phyloP scores from a whole-genome alignment of 2,329 filamentous ascomycete species.

The Tolypocladium tropicale region DNA sequence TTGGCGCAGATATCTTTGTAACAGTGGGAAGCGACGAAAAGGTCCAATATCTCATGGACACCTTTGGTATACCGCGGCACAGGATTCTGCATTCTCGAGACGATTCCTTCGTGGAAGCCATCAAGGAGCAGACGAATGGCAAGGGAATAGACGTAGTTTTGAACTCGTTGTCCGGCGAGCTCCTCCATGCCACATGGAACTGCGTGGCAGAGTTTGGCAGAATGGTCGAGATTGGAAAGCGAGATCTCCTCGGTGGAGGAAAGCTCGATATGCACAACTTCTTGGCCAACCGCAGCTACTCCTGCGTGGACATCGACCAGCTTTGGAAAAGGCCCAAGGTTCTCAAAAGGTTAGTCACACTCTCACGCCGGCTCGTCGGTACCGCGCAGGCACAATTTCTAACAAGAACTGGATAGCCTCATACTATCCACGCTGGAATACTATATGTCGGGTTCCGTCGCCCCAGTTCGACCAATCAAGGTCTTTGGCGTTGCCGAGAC shows the following conservation, averaged over 20 bases:
- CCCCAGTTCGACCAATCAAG: slow-evolving; percentile 4
- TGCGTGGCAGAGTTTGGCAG: slow-evolving; percentile 23
- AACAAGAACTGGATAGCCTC: not conserved
- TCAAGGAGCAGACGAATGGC: slow-evolving; percentile 12
- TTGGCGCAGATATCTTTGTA: slow-evolving; percentile 13
- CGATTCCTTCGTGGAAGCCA: slow-evolving; percentile 12
- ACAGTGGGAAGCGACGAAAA: slow-evolving; percentile 20
- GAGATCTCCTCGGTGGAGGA: slow-evolving; percentile 21
- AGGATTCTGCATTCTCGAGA: slow-evolving; percentile 19
- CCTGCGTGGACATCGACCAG: slow-evolving; percentile 19
- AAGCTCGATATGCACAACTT: slow-evolving; percentile 34
- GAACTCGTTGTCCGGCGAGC: slow-evolving; percentile 18
- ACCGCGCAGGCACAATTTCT: not conserved
- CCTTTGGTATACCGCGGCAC: slow-evolving; percentile 9
- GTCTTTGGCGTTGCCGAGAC: slow-evolving; percentile 5
- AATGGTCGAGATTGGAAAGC: slow-evolving; percentile 25
- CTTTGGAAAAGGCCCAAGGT: not conserved
- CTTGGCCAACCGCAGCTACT: slow-evolving; percentile 18
- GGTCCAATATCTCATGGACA: slow-evolving; percentile 11
- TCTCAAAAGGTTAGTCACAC: too few species aligned
- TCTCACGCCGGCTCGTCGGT: not conserved
- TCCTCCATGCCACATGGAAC: slow-evolving; percentile 20
- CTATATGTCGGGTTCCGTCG: not conserved
- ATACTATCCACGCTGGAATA: not conserved
- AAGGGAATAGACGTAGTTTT: slow-evolving; percentile 20